Base-by-base conservation (phyloP, 2,329 filamentous ascomycete species). In the Monosporascus sp. region DNA sequence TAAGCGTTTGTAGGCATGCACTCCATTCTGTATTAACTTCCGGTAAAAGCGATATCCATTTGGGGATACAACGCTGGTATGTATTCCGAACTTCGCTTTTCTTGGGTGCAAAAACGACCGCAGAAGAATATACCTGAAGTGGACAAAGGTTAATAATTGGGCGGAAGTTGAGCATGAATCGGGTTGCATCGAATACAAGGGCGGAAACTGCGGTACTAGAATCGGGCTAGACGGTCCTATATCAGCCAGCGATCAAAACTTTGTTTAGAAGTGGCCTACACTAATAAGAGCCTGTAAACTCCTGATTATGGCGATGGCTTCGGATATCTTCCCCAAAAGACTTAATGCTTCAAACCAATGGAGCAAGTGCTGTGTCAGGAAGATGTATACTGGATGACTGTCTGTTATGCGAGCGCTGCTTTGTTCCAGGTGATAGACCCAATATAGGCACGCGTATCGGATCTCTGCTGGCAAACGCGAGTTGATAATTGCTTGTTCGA, bases 331-430 rank as follows among this genome's bases (percentile, higher is more conserved):
- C 43, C 58, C 51, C n/a, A 69, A 62, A 19, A 67, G 59, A 48
- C 61, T 63, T 40, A 70, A 58, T 7, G 64, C 68, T 52, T 72
- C 66, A 8, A 72, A 54, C 69, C 67, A 72, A 51, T 71, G 62
- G 3, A 70, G 63, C 47, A 69, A 58, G 44, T 70, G 64, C 35
- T 55, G 48, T 45, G 60, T 46, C 1, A 72, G 58, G 51, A 72
- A 72, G 9, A 43, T 5, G 51, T 68, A 56, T 8, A 59, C 59
- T 45, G 53, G 26, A 37, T 61, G 61, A 51, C 55, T 50, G 52
- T 65, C 60, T 52, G 52, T 52, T 52, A 64, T 62, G 59, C 58
- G 59, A 43, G 55, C 52, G 51, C 56, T 55, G 50, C 58, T 60
- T 37, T 63, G 50, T 53, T 58, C 22, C 1, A 60, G 24, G 55